These are phyloP conservation scores for Noccaea bulbosa DNA, from an alignment of 345 rosid species.

Conservation along the genomic window DNA sequence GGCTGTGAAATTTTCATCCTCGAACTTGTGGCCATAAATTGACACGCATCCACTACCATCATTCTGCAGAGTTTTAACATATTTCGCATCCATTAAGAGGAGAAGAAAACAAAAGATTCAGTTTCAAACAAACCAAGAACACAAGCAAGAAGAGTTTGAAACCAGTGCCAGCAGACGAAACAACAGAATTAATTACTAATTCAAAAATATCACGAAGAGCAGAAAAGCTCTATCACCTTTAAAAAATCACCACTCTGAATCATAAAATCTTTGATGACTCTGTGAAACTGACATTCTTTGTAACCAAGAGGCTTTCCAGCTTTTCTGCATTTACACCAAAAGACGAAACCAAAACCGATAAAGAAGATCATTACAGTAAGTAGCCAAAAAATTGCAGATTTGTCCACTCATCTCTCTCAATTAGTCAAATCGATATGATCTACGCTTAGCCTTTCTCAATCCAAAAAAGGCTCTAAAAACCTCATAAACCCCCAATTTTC, in stretches of 20 bases:
- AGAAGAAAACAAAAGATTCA: background rate
- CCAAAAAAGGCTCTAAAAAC: constrained; percentile 14
- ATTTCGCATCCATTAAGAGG: background rate
- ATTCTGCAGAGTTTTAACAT: constrained; percentile 57
- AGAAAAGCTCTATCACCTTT: constrained; percentile 52
- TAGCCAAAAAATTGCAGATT: background rate
- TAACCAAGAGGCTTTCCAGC: constrained; percentile 90
- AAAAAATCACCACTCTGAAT: constrained; percentile 95
- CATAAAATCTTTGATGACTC: constrained; percentile 97
- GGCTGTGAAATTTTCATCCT: constrained; percentile 86
- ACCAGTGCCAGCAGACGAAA: background rate
- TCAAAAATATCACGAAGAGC: constrained; percentile 2
- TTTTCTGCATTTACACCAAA: constrained; percentile 58
- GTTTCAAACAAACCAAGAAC: background rate
- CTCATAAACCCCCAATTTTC: constrained; percentile 8
- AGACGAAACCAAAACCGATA: constrained; percentile 13
- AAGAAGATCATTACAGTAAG: constrained; percentile 22
- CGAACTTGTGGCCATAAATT: constrained; percentile 82
- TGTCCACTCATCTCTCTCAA: background rate
- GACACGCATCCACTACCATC: constrained; percentile 95
- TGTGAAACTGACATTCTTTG: constrained; percentile 90
- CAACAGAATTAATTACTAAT: background rate
- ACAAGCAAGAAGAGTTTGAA: background rate
- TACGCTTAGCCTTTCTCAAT: background rate
- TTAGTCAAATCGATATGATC: background rate